Evolutionary conservation across 441 rosid genomes (phyloP).

Genomic region (Syzygium syzygioides): DNA sequence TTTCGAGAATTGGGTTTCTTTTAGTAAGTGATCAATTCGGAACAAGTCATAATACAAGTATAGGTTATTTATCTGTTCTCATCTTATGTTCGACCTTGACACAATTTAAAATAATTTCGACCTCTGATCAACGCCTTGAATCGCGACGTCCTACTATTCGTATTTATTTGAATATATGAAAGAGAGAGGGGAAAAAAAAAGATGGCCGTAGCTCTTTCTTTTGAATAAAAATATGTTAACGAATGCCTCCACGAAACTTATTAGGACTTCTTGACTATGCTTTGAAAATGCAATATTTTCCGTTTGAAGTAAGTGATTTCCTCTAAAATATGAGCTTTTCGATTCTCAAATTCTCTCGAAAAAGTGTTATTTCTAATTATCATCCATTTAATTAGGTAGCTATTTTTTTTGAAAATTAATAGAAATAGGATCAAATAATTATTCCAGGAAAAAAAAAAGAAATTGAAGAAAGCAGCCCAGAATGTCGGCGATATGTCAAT

Average conservation of each 20-base stretch:
- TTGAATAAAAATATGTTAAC: no score
- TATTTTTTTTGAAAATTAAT: neutral
- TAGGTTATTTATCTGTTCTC: rapidly evolving
- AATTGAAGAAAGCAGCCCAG: neutral
- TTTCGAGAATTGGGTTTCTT: neutral
- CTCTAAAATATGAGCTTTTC: neutral
- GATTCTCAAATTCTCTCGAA: neutral
- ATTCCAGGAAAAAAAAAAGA: neutral
- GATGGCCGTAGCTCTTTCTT: neutral
- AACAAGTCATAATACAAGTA: neutral
- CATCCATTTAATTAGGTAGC: neutral
- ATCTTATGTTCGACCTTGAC: neutral
- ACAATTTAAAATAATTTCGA: neutral
- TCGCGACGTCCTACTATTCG: rapidly evolving
- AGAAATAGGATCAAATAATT: neutral
- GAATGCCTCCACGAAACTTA: neutral
- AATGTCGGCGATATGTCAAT: neutral
- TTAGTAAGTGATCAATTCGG: rapidly evolving
- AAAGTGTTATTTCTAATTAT: neutral
- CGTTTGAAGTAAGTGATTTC: neutral
- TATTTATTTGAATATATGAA: neutral
- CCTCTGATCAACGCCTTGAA: neutral
- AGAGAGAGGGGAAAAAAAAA: neutral
- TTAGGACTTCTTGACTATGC: neutral
- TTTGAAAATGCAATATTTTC: neutral